These are phyloP conservation scores for Yarrowia bubula DNA, from an alignment of 805 yeast genomes.

Conservation along the genomic window DNA sequence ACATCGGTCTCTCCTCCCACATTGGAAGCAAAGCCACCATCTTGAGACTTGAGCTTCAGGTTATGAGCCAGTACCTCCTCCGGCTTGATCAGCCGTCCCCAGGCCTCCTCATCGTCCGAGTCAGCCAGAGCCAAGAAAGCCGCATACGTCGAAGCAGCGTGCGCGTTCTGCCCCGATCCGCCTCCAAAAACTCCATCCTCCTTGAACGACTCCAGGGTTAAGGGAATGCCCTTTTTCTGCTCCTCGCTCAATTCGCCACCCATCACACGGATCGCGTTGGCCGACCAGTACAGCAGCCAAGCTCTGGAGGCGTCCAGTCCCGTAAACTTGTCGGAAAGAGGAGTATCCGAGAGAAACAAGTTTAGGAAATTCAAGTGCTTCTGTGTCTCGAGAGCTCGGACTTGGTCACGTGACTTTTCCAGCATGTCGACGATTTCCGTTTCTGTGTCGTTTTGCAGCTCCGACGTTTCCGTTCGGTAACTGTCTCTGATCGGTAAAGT, in stretches of 20 bases:
- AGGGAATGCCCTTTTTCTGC: conserved; percentile 33
- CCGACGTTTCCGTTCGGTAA: conserved; percentile 4
- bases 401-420: conserved; percentile 2
- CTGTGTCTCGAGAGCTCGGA: neutral
- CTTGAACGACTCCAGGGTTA: conserved; percentile 39
- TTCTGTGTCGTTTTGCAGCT: conserved; percentile 36
- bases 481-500: conserved; percentile 13
- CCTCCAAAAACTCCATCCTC: conserved; percentile 77
- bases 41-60: conserved; percentile 54
- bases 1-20: conserved; percentile 75
- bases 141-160: conserved; percentile 82
- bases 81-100: conserved; percentile 47
- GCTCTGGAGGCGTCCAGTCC: conserved; percentile 85
- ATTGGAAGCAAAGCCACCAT: conserved; percentile 80
- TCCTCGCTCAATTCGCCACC: conserved; percentile 38
- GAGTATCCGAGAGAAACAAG: conserved; percentile 38
- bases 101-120: conserved; percentile 44
- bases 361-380: conserved; percentile 49
- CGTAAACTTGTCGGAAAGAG: conserved; percentile 52
- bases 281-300: conserved; percentile 86
- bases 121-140: conserved; percentile 61
- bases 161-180: conserved; percentile 77
- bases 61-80: conserved; percentile 60
- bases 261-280: conserved; percentile 52
- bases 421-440: neutral